Conservation (phyloP, 345 rosid genomes). For the Heritiera littoralis region DNA sequence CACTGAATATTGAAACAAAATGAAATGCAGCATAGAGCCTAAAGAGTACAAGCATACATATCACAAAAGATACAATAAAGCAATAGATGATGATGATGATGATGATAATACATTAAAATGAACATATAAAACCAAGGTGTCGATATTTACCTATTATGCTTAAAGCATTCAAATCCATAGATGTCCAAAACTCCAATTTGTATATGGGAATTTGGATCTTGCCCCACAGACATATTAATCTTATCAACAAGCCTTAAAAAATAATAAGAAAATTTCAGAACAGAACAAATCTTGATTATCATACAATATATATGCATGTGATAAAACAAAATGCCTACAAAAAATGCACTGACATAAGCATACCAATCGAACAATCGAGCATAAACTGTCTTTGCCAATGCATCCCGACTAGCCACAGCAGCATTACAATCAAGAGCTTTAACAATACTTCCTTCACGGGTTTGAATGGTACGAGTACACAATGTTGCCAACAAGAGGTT, state of each 20-base stretch:
- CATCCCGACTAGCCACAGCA: constrained; percentile 95
- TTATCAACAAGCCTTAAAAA: constrained; percentile 85
- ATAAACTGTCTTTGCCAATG: constrained; percentile 91
- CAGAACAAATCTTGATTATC: constrained; percentile 14
- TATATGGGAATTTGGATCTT: constrained; percentile 65
- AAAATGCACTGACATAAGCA: constrained; percentile 23
- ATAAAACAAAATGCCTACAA: constrained; percentile 5
- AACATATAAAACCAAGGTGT: neutral
- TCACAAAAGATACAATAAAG: neutral
- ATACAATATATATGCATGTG: constrained; percentile 9
- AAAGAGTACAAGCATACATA: neutral
- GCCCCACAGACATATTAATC: constrained; percentile 91
- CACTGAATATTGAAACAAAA: no score
- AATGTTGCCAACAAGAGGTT: constrained; percentile 72
- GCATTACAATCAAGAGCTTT: constrained; percentile 92
- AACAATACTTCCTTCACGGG: constrained; percentile 90
- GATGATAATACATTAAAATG: neutral
- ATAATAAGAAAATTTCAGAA: constrained; percentile 22
- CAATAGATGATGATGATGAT: neutral
- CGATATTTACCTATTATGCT: constrained; percentile 65
- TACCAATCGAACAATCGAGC: constrained; percentile 97
- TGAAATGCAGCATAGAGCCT: neutral
- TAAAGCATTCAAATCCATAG: constrained; percentile 97
- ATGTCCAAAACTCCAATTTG: constrained; percentile 97
- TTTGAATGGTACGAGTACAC: constrained; percentile 89